Conservation (phyloP, 495 filamentous ascomycete genomes). For the Xylona heveae region DNA sequence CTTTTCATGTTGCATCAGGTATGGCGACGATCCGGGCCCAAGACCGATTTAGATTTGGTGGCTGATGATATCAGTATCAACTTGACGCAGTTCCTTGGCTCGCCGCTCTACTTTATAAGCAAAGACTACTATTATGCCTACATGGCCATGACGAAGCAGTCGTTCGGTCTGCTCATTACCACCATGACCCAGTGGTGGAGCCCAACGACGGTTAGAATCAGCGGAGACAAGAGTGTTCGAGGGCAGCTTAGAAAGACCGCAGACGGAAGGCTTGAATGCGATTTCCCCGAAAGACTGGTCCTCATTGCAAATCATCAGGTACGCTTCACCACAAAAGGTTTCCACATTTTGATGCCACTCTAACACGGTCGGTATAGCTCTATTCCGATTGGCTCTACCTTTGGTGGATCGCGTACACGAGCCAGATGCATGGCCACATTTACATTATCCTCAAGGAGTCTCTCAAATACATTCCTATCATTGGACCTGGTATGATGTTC, state of each 20-base stretch:
- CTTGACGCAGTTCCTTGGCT: constrained; percentile 41
- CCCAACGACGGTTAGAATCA: constrained; percentile 53
- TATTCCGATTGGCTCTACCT: constrained; percentile 82
- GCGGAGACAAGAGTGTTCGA: constrained; percentile 50
- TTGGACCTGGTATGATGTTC: constrained; percentile 66
- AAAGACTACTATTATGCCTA: constrained; percentile 53
- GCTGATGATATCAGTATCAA: constrained; percentile 30
- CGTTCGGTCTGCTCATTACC: constrained; percentile 49
- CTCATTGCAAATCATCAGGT: constrained; percentile 72
- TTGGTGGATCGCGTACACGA: constrained; percentile 71
- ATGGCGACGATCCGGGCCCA: not conserved
- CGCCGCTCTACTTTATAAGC: constrained; percentile 46
- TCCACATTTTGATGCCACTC: not conserved
- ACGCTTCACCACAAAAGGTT: not conserved
- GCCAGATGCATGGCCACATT: constrained; percentile 56
- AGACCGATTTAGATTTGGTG: no score
- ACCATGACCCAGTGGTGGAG: constrained; percentile 69
- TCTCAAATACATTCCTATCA: constrained; percentile 50
- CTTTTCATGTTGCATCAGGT: constrained; percentile 23
- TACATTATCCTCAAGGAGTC: constrained; percentile 76
- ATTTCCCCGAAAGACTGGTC: constrained; percentile 56
- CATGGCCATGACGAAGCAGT: constrained; percentile 58
- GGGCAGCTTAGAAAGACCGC: constrained; percentile 39
- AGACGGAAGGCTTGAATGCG: constrained; percentile 47
- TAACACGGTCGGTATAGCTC: constrained; percentile 15